Conservation (phyloP, 129 eudicot species). For the Flaveria robusta region DNA sequence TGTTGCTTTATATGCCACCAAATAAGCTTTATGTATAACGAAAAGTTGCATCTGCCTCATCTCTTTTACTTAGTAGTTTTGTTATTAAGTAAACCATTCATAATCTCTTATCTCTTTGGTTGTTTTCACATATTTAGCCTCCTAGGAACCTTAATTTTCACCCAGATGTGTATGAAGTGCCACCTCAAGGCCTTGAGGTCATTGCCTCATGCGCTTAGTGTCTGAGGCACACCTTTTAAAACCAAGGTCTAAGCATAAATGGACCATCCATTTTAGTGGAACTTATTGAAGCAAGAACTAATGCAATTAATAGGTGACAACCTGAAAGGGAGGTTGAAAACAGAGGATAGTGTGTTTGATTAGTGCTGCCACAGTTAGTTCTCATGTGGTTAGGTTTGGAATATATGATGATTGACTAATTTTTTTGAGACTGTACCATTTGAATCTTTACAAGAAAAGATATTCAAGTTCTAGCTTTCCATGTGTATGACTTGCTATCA, state of each 20-base stretch:
- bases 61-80: neutral
- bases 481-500: neutral
- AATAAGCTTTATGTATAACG: too few relatives aligned
- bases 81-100: too few relatives aligned
- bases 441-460: neutral
- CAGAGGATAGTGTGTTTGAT: neutral
- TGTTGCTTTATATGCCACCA: too few relatives aligned
- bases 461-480: neutral
- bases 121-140: too few relatives aligned
- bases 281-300: neutral
- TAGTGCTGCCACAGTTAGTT: neutral
- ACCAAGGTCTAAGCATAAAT: neutral
- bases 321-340: neutral
- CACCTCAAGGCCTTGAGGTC: neutral
- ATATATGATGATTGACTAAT: neutral
- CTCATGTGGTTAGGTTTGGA: neutral
- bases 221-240: neutral
- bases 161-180: neutral
- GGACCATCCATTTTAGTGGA: neutral
- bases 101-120: neutral
- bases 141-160: too few relatives aligned
- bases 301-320: neutral
- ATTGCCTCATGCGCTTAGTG: neutral
- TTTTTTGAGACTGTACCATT: neutral
- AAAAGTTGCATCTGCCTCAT: too few relatives aligned